phyloP scores from a whole-genome alignment of 495 filamentous ascomycete genomes.

The Penicillium argentinense region DNA sequence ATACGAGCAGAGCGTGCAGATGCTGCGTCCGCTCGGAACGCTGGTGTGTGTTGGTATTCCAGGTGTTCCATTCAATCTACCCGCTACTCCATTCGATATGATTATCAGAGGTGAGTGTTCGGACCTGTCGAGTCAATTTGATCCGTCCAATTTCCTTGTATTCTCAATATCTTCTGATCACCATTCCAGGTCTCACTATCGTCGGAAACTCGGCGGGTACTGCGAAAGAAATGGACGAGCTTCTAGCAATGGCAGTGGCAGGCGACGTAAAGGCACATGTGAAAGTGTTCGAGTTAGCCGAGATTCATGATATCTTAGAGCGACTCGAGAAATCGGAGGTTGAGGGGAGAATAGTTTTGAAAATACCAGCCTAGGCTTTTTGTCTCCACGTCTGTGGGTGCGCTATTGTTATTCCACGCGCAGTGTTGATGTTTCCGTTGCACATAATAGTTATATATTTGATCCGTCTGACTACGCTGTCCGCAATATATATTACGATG shows the following conservation, averaged over 20 bases:
- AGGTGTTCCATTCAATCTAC: conserved; percentile 33
- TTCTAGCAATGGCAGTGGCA: conserved; percentile 40
- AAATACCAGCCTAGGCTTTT: too few species aligned
- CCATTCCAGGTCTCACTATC: conserved; percentile 35
- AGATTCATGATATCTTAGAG: conserved; percentile 43
- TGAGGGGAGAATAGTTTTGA: conserved; percentile 42
- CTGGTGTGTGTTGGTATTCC: conserved; percentile 48
- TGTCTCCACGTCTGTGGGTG: too few species aligned
- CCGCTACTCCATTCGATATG: conserved; percentile 46
- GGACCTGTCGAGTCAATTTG: neutral
- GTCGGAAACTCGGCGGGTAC: conserved; percentile 45
- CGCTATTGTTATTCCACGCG: too few species aligned
- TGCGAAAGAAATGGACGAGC: conserved; percentile 38
- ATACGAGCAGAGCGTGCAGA: conserved; percentile 41
- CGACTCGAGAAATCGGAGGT: conserved; percentile 41
- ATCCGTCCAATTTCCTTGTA: neutral
- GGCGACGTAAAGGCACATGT: conserved; percentile 40
- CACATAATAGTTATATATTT: too few species aligned
- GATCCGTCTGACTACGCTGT: too few species aligned
- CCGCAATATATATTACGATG: too few species aligned
- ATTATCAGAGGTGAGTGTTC: conserved; percentile 33
- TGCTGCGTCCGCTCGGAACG: conserved; percentile 40
- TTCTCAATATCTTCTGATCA: neutral
- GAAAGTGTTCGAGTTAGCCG: conserved; percentile 38
- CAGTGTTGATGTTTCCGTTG: too few species aligned